These are phyloP conservation scores for Trichoderma afroharzianum DNA, from an alignment of 2,329 filamentous ascomycete genomes.

Conservation along the genomic window DNA sequence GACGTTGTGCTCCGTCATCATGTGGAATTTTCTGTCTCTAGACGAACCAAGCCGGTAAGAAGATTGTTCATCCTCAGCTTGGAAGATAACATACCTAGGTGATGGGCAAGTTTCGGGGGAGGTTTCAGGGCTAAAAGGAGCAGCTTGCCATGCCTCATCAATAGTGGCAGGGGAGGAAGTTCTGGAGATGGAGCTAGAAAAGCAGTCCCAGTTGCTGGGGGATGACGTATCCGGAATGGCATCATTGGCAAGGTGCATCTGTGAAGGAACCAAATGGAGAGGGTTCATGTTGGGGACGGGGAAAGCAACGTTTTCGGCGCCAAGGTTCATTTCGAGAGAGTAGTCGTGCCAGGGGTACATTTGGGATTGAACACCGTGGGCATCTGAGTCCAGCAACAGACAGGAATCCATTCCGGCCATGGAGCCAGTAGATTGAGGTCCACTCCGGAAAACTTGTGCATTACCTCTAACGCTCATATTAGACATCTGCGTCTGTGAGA, in stretches of 20 bases:
- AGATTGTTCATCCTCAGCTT: slow-evolving; percentile 2
- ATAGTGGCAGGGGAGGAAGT: slow-evolving; percentile 48
- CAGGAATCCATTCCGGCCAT: slow-evolving; percentile 50
- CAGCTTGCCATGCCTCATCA: slow-evolving; percentile 46
- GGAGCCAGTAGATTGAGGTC: slow-evolving; percentile 35
- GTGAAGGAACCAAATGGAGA: slow-evolving; percentile 54
- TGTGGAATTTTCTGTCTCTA: slow-evolving; percentile 33
- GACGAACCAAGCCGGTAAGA: slow-evolving; percentile 24
- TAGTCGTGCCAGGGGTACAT: slow-evolving; percentile 49
- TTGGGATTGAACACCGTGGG: slow-evolving; percentile 44
- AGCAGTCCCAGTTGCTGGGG: slow-evolving; percentile 49
- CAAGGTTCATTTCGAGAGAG: slow-evolving; percentile 43
- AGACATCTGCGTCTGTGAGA: slow-evolving; percentile 49
- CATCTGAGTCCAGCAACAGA: slow-evolving; percentile 48
- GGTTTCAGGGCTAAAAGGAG: slow-evolving; percentile 39
- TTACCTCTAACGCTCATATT: slow-evolving; percentile 53
- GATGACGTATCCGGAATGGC: slow-evolving; percentile 49
- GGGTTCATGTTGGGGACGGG: slow-evolving; percentile 40
- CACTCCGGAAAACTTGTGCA: slow-evolving; percentile 41
- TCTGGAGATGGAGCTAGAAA: slow-evolving; percentile 51
- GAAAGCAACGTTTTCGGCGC: slow-evolving; percentile 42
- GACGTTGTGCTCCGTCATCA: slow-evolving; percentile 27
- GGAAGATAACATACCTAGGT: slow-evolving; percentile 47
- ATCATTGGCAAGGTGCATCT: slow-evolving; percentile 54
- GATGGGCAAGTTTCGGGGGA: slow-evolving; percentile 51